Evolutionary conservation across 495 filamentous ascomycete species (phyloP).

Genomic region (Penicillium pancosmium): DNA sequence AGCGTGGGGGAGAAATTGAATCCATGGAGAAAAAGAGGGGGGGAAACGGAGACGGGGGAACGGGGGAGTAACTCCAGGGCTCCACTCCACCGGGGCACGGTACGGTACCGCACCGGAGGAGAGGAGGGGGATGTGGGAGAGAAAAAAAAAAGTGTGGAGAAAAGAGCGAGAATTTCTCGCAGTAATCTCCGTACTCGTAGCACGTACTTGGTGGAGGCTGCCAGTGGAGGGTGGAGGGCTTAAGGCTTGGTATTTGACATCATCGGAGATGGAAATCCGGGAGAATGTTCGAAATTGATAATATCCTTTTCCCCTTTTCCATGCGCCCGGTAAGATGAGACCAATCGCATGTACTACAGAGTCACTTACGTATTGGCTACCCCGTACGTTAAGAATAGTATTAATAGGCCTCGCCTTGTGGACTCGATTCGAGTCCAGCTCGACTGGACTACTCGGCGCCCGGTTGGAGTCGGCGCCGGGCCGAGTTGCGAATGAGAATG

Average conservation of each 20-base stretch:
- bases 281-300: slow-evolving; percentile 3
- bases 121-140: not conserved
- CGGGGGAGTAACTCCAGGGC: not conserved
- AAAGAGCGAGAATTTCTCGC: slow-evolving; percentile 2
- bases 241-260: not conserved
- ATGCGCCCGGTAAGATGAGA: not conserved
- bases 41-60: not conserved
- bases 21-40: not conserved
- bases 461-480: not conserved
- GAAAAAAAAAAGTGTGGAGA: slow-evolving; percentile 5
- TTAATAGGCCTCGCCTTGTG: no score
- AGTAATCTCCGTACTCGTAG: not conserved
- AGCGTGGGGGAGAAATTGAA: not conserved
- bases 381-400: not conserved
- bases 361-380: not conserved
- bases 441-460: not conserved
- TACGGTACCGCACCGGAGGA: not conserved
- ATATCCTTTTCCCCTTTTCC: not conserved
- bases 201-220: no score
- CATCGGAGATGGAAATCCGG: not conserved
- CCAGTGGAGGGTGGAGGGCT: not conserved
- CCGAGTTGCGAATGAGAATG: not conserved
- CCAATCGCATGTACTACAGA: no score
- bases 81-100: not conserved
- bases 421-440: no score